These are phyloP conservation scores for Taphrina deformans DNA, from an alignment of 1,139 yeast genomes.

Conservation along the genomic window DNA sequence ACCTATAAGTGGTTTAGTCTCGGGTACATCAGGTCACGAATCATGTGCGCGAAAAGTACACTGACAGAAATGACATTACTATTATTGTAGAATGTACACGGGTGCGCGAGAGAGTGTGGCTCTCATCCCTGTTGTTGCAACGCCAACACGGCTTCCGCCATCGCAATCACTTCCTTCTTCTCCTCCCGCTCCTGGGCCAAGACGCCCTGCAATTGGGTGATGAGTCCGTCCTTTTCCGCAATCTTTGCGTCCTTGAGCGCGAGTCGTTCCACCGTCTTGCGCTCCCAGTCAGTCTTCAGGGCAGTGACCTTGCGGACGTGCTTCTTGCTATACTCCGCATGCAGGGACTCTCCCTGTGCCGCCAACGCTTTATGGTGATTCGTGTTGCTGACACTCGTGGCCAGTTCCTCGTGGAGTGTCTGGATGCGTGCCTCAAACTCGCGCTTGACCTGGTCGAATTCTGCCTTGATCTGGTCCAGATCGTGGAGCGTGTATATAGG, in stretches of 20 bases:
- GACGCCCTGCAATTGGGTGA: conserved; percentile 1
- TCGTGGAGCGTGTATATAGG: conserved; percentile 28
- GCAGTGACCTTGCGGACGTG: conserved; percentile 35
- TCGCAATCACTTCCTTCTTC: conserved; percentile 31
- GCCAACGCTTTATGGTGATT: conserved; percentile 27
- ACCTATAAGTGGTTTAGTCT: too few species aligned
- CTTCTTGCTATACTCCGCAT: conserved; percentile 33
- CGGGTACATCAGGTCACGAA: too few species aligned
- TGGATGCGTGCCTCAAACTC: conserved; percentile 14
- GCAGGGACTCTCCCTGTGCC: conserved; percentile 30
- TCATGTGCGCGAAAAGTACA: too few species aligned
- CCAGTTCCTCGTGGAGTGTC: conserved; percentile 13
- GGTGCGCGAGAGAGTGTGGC: neutral
- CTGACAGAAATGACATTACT: too few species aligned
- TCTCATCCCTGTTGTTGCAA: neutral
- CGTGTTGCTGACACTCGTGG: conserved; percentile 18
- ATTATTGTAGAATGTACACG: too few species aligned
- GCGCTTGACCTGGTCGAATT: conserved; percentile 6
- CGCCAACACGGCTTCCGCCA: conserved; percentile 29
- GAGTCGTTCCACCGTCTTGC: conserved; percentile 20
- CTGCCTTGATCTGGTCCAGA: conserved; percentile 25
- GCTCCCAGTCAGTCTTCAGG: conserved; percentile 32
- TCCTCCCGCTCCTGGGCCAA: conserved; percentile 25
- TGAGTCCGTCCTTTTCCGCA: conserved; percentile 6
- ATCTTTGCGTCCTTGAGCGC: conserved; percentile 21